These are phyloP conservation scores for Lentithecium fluviatile DNA, from an alignment of 495 filamentous ascomycete species.

Conservation along the genomic window DNA sequence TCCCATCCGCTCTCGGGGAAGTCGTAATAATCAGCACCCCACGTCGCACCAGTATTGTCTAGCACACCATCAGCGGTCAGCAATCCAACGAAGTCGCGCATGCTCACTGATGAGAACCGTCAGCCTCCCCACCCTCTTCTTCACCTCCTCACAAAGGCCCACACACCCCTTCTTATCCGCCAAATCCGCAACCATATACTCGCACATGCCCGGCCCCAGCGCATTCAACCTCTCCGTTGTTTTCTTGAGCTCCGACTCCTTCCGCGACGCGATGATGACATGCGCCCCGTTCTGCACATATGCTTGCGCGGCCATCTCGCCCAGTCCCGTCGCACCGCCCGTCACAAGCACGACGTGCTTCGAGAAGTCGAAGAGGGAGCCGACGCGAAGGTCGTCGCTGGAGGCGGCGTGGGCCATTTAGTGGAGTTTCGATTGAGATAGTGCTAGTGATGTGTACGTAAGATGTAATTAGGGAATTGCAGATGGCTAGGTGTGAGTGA, in stretches of 20 bases:
- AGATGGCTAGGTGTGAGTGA: not conserved
- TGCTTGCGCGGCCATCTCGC: slow-evolving; percentile 44
- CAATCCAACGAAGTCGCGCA: too few relatives aligned
- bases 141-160: slow-evolving; percentile 33
- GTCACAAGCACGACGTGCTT: slow-evolving; percentile 41
- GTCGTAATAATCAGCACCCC: slow-evolving; percentile 42
- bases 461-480: too few relatives aligned
- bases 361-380: slow-evolving; percentile 40
- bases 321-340: slow-evolving; percentile 42
- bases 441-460: not conserved
- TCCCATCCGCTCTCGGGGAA: slow-evolving; percentile 43
- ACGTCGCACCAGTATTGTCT: slow-evolving; percentile 42
- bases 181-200: slow-evolving; percentile 41
- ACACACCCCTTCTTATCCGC: slow-evolving; percentile 38
- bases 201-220: slow-evolving; percentile 40
- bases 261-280: slow-evolving; percentile 44
- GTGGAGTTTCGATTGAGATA: not conserved
- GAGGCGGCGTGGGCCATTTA: slow-evolving; percentile 28
- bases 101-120: not conserved
- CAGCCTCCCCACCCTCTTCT: slow-evolving; percentile 32
- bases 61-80: slow-evolving; percentile 20
- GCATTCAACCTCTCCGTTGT: slow-evolving; percentile 36
- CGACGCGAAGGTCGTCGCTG: slow-evolving; percentile 31
- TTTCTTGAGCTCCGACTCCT: slow-evolving; percentile 43
- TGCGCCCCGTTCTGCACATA: slow-evolving; percentile 43